Evolutionary conservation across 1,284 basidiomycete genomes (phyloP).

Genomic region (Leccinum solheimii): DNA sequence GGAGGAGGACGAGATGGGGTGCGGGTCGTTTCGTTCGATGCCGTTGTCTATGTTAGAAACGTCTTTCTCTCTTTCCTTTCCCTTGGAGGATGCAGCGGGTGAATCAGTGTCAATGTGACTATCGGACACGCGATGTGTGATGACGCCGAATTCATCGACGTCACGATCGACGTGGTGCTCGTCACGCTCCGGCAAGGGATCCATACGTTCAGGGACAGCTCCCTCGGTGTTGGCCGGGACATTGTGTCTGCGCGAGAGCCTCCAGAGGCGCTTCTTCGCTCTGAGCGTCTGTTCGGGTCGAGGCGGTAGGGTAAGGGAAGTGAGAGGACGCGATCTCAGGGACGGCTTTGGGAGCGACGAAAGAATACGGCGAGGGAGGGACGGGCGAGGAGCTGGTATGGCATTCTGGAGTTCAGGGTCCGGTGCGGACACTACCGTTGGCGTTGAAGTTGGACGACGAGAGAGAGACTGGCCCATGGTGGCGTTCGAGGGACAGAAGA

Average conservation of each 20-base stretch:
- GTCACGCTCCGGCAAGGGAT: constrained; percentile 25
- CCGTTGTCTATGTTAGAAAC: constrained; percentile 8
- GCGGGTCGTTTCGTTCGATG: constrained; percentile 3
- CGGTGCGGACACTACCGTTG: constrained; percentile 6
- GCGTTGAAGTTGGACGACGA: constrained; percentile 18
- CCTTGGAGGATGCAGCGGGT: constrained; percentile 26
- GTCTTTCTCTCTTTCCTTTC: constrained; percentile 32
- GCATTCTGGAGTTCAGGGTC: constrained; percentile 6
- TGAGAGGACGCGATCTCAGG: constrained; percentile 20
- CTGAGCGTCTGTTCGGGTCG: constrained; percentile 27
- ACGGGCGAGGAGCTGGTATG: constrained; percentile 14
- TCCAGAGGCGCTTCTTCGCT: constrained; percentile 41
- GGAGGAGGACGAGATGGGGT: constrained; percentile 26
- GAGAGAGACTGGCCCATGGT: constrained; percentile 33
- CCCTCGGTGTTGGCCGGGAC: constrained; percentile 9
- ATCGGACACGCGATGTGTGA: constrained; percentile 34
- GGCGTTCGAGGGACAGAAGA: constrained; percentile 6
- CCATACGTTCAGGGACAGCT: constrained; percentile 11
- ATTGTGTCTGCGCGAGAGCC: constrained; percentile 35
- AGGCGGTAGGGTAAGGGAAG: constrained; percentile 24
- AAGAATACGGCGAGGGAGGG: constrained; percentile 29
- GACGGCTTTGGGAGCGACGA: constrained; percentile 30
- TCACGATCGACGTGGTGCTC: constrained; percentile 32
- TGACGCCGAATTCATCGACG: constrained; percentile 35
- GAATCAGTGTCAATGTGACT: constrained; percentile 23